Base-by-base conservation (phyloP, 2,329 filamentous ascomycete species). In the Trichoderma koningii region DNA sequence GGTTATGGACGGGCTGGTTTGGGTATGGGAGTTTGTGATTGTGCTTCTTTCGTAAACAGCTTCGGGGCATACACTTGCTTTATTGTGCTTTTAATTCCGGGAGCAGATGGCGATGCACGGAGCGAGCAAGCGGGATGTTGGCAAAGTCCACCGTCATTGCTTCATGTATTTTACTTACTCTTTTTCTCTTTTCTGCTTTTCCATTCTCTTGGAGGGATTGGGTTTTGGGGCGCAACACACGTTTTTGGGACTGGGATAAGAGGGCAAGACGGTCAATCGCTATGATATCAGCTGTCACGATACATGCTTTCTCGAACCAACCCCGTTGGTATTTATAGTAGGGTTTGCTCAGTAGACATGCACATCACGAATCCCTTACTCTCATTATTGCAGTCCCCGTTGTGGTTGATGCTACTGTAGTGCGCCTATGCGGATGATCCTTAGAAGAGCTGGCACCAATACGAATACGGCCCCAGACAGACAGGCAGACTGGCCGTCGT, bases 1-100 rank as follows among this genome's bases (percentile, higher is more conserved):
- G 62, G 7, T 72, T 15, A 64, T 67, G 53, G 67, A 69, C 61
- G 71, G 68, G 12, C 55, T 76, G 53, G 66, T 68, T 34, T 76
- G 75, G 75, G 53, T 71, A 48, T 70, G 71, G 34, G 70, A 74
- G 55, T 59, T 73, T 62, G 65, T 70, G 26, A 67, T 73, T 53
- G 61, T 74, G 48, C 23, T 74, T 55, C 65, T 74, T 47, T 73
- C 71, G 42, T 52, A 65, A 21, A 65, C 63, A 61, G 68, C 60
- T 50, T 47, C 38, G 26, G 26, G 59, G 59, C 50, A 63, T 63
- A 38, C 45, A 53, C 30, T 28, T 56, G 12, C 21, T 21, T 41
- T 55, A 34, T 41, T 47, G 34, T 63, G 10, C 42, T 30, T 44
- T 28, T 56, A 9, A 47, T 38, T n/a, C 41, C 26, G 50, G 42